These are phyloP conservation scores for Paramecium bursaria DNA, from an alignment of 73 alveolate genomes.

Conservation along the genomic window DNA sequence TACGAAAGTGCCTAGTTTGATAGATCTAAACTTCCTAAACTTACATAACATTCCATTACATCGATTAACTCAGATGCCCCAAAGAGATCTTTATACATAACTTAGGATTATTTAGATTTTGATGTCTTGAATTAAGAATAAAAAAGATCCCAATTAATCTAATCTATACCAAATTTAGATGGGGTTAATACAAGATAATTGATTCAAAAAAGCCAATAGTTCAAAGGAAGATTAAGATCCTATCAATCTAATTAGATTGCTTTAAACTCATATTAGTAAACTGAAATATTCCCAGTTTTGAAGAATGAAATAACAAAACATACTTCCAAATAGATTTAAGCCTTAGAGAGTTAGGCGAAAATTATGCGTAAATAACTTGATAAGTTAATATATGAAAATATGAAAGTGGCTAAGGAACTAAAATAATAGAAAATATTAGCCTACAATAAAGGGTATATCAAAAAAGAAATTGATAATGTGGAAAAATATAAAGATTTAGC, in stretches of 20 bases:
- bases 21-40: slow-evolving; percentile 14
- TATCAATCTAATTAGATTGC: slow-evolving; percentile 53
- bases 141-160: background rate
- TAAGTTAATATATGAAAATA: slow-evolving; percentile 49
- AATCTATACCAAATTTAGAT: slow-evolving; percentile 16
- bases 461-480: slow-evolving; percentile 34
- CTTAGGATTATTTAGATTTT: slow-evolving; percentile 58
- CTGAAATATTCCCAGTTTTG: slow-evolving; percentile 58
- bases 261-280: slow-evolving; percentile 48
- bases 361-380: slow-evolving; percentile 60
- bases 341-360: slow-evolving; percentile 52
- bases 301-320: slow-evolving; percentile 60
- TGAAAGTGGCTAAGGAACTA: slow-evolving; percentile 46
- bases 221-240: slow-evolving; percentile 48
- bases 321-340: slow-evolving; percentile 28
- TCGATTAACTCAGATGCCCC: slow-evolving; percentile 10
- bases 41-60: background rate
- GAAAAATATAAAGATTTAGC: slow-evolving; percentile 32
- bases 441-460: slow-evolving; percentile 46
- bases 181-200: slow-evolving; percentile 50
- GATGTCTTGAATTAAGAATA: slow-evolving; percentile 59
- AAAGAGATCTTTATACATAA: slow-evolving; percentile 57
- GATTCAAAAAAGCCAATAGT: slow-evolving; percentile 43
- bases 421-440: slow-evolving; percentile 62
- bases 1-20: background rate